Evolutionary conservation across 371 early-diverging fungal species (phyloP), one percentile per base, ranked within the genome.

Genomic region (Mortierella sp.): DNA sequence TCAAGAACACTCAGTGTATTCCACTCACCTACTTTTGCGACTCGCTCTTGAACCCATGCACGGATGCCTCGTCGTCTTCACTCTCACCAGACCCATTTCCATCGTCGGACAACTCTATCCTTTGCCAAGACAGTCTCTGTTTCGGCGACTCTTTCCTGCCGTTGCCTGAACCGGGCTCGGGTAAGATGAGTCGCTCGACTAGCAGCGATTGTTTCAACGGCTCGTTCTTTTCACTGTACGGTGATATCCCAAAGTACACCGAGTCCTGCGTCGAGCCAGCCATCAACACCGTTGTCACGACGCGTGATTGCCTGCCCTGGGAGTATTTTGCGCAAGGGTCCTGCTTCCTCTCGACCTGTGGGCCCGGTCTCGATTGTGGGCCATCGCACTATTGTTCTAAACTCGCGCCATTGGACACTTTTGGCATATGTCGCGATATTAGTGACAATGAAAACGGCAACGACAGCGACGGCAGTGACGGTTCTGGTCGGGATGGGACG

Each of bases 1-100:
- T 62, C 60, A 61, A 63, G 19, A 67, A 72, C 64, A 72, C 73
- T 7, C 73, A 72, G 50, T 72, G 73, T 19, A 55, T 72, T 21
- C 73, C 73, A 0, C 0, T 53, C 26, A 2, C 16, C 14, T 37
- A 46, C n/a, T 60, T 72, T n/a, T 72, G 73, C 29, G 46, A 60
- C 53, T 26, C 9, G 44, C 18, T 7, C 47, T 28, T 18, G 26
- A 45, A 19, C 62, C 53, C 67, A 4, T 72, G 73, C 25, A 66
- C 67, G 0, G 67, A 70, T 19, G 21, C 57, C n/a, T 57, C 30
- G 7, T 30, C 57, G 16, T 0, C 4, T 14, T 30, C 57, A 28
- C 30, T 26, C 57, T n/a, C 57, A 16, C 6, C 53, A 14, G 1
- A 16, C 6, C 26, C 15, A 29, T 57, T 9, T 30, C 30, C 6